Base-by-base conservation (phyloP, 495 filamentous ascomycete genomes). In the Tuber melanosporum region DNA sequence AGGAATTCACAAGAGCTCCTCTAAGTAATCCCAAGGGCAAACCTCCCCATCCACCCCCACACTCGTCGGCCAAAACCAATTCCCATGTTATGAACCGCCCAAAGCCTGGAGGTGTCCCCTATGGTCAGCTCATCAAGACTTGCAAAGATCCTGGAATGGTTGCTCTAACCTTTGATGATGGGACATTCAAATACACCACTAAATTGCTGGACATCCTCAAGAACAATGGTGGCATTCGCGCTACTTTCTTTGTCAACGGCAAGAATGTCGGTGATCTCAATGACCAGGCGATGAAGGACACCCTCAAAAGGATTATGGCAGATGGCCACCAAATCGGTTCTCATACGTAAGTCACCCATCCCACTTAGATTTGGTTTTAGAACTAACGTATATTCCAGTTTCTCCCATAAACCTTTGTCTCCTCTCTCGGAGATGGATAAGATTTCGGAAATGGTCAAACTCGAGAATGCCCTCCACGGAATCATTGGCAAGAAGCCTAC, bases 231-330 rank as follows among this genome's bases (percentile, higher is more conserved):
- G 91, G 89, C 20, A 90, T 90, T 9, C 90, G 90, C 70, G 91
- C 89, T 15, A 93, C 91, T 26, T 93, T 93, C 83, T 93, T 93
- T 82, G 82, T 93, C 78, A 91, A 84, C 41, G 88, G 89, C 84
- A 91, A 91, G 80, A 89, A 88, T 74, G 87, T 86, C 74, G 89
- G 88, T 79, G 90, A 90, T 4, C 82, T 80, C 87, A 70, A 78
- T 76, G 39, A 87, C 86, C 0, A 89, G 86, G 83, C 80, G 82
- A n/a, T 86, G 86, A 1, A 84, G 45, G 78, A 78, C 1, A 70
- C 89, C 57, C 85, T 91, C 41, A 85, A 86, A 75, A 88, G 91
- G 47, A 91, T 91, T 88, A 78, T 88, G 47, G 84, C 81, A 71
- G 88, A 89, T 45, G 90, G 89, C 71, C 92, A 94, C 79, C 92